Evolutionary conservation across 768 basidiomycete genomes (phyloP), one percentile per base, ranked within the genome.

Genomic region (Lentinula sp.): DNA sequence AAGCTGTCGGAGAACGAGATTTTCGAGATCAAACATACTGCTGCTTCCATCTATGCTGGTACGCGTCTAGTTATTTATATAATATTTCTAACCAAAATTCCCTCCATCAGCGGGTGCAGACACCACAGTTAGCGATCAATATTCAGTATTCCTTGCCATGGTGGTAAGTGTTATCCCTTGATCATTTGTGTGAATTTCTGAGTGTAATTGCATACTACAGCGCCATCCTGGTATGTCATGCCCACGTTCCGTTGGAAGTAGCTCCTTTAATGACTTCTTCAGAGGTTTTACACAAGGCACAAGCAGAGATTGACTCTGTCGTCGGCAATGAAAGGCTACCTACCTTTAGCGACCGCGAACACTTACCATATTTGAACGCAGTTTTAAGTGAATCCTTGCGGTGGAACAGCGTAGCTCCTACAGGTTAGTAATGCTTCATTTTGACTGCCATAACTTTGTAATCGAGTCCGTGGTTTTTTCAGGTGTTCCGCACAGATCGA

Each of bases 121-220:
- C 63, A 84, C 83, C 9, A 80, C 80, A 9, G 77, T 76, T 5
- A 74, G 77, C n/a, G 37, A 28, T 23, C 72, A 78, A 61, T 76
- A 79, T 64, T 78, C 79, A 1, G 81, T 83, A 66, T 78, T 76
- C 67, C 69, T 82, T 15, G 81, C 81, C 2, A 81, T 82, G 77
- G 71, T 79, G 48, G 37, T 20, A 16, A 37, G 33, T 41, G 12
- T 4, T 9, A 5, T 15, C 12, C 18, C 53, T 20, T 12, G 7
- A 10, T 39, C n/a, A 15, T n/a, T 12, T 54, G 12, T 20, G 6
- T 79, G 13, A 65, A 68, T 43, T 76, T 77, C 15, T 18, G 1
- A 28, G 1, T 28, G 28, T 36, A 15, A 33, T 16, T 57, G 4
- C 2, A 3, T 39, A 2, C 4, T 9, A 20, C 16, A 37, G 18